These are phyloP conservation scores for Aspergillus sojae DNA, from an alignment of 2,329 filamentous ascomycete species.

Conservation along the genomic window DNA sequence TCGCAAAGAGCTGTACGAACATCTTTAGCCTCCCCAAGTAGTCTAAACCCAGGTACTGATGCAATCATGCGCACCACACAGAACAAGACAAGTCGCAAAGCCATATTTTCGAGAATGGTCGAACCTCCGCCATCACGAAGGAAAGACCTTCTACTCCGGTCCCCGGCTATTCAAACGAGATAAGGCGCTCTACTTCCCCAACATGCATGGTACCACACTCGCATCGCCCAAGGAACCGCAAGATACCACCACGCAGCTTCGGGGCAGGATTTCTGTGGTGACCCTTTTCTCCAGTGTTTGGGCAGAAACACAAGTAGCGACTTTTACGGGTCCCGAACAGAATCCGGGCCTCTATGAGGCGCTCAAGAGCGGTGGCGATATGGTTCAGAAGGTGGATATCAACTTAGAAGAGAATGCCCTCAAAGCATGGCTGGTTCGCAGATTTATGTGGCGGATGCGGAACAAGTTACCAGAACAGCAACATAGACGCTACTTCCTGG, in stretches of 20 bases:
- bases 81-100: conserved; percentile 73
- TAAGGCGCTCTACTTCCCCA: conserved; percentile 88
- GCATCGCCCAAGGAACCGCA: conserved; percentile 56
- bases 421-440: conserved; percentile 58
- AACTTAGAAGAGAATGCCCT: conserved; percentile 84
- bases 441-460: conserved; percentile 57
- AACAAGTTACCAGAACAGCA: conserved; percentile 51
- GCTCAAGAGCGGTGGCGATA: conserved; percentile 54
- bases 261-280: conserved; percentile 75
- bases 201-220: conserved; percentile 80
- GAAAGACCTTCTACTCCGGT: conserved; percentile 89
- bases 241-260: conserved; percentile 76
- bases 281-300: conserved; percentile 80
- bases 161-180: conserved; percentile 81
- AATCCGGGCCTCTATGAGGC: conserved; percentile 72
- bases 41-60: conserved; percentile 7
- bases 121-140: conserved; percentile 78
- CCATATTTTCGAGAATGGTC: conserved; percentile 97
- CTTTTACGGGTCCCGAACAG: conserved; percentile 66
- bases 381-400: conserved; percentile 77
- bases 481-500: conserved; percentile 62
- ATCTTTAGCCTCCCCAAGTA: conserved; percentile 4
- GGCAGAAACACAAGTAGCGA: conserved; percentile 78
- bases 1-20: conserved; percentile 70
- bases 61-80: conserved; percentile 34